phyloP scores from a whole-genome alignment of 164 flowering plant species.

The Protea cynaroides region DNA sequence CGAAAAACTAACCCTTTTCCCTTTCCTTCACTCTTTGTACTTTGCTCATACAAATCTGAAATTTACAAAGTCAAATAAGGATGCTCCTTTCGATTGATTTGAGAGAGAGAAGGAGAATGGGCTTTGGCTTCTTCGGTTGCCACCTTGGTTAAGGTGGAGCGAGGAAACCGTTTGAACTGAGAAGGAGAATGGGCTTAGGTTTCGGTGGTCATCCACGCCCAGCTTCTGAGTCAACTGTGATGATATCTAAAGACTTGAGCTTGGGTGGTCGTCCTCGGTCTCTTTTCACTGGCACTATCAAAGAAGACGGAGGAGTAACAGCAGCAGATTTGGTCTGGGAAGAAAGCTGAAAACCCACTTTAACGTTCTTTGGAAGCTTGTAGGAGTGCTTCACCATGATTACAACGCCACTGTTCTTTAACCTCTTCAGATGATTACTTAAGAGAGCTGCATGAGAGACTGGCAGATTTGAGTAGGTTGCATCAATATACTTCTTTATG shows the following conservation, averaged over 20 bases:
- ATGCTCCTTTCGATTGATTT: too few species aligned
- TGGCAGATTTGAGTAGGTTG: constrained; percentile 38
- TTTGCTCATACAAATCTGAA: too few species aligned
- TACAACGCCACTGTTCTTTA: constrained; percentile 43
- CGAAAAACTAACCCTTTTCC: too few species aligned
- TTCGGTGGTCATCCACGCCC: constrained; percentile 32
- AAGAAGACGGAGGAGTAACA: too few species aligned
- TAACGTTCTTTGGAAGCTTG: constrained; percentile 31
- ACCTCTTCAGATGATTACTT: constrained; percentile 45
- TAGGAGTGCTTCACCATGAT: constrained; percentile 59
- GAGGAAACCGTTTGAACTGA: background rate
- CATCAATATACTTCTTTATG: constrained; percentile 52
- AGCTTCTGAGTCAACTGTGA: too few species aligned
- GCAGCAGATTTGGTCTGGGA: too few species aligned
- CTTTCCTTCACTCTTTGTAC: too few species aligned
- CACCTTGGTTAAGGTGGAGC: background rate
- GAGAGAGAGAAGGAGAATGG: too few species aligned
- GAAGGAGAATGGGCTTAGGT: constrained; percentile 9
- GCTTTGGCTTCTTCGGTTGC: background rate
- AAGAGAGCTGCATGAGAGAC: constrained; percentile 44
- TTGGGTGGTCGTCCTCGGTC: constrained; percentile 21
- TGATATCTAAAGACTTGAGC: constrained; percentile 6
- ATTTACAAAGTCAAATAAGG: too few species aligned
- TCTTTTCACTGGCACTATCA: background rate
- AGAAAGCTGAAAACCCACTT: too few species aligned